A percentile compares a stretch with the other conserved stretches of the same genome.
Conservation (phyloP, 352 stramenopile genomes). For the Phytopythium montanum region DNA sequence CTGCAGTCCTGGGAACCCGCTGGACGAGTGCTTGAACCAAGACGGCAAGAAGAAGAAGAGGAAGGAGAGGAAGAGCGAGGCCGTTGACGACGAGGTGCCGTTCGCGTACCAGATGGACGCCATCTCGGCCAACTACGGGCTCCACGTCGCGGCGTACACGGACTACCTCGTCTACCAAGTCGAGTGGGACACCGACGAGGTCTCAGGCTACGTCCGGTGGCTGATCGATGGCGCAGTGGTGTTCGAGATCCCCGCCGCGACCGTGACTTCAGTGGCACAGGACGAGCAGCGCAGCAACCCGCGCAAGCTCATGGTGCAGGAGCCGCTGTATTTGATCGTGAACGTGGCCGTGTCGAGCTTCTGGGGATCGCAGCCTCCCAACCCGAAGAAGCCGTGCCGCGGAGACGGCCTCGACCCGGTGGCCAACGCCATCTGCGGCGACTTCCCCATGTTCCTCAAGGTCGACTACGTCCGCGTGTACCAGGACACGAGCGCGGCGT, state of each 20-base stretch:
- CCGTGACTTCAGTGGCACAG: slow-evolving; percentile 52
- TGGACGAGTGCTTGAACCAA: slow-evolving; percentile 14
- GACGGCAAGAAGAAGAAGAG: background rate
- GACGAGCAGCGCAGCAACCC: slow-evolving; percentile 43
- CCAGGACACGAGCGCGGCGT: slow-evolving; percentile 38
- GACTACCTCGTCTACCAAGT: slow-evolving; percentile 48
- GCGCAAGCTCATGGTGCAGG: slow-evolving; percentile 90
- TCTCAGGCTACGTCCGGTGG: slow-evolving; percentile 58
- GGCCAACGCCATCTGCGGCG: slow-evolving; percentile 53
- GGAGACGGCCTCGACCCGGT: slow-evolving; percentile 39
- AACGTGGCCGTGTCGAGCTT: slow-evolving; percentile 93
- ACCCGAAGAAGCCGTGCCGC: slow-evolving; percentile 50
- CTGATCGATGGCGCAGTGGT: slow-evolving; percentile 83
- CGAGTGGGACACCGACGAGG: slow-evolving; percentile 50
- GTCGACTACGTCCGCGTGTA: slow-evolving; percentile 82
- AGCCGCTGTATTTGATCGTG: slow-evolving; percentile 94
- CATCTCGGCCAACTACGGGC: slow-evolving; percentile 48
- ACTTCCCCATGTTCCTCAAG: slow-evolving; percentile 68
- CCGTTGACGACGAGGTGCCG: background rate
- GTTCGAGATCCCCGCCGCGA: slow-evolving; percentile 80
- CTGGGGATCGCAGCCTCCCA: slow-evolving; percentile 80
- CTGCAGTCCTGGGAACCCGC: slow-evolving; percentile 32
- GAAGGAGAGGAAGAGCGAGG: background rate
- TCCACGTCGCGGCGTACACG: slow-evolving; percentile 46
- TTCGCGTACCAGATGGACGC: slow-evolving; percentile 85